These are phyloP conservation scores for Pyrenopolyporus hunteri DNA, from an alignment of 495 filamentous ascomycete species.

Conservation along the genomic window DNA sequence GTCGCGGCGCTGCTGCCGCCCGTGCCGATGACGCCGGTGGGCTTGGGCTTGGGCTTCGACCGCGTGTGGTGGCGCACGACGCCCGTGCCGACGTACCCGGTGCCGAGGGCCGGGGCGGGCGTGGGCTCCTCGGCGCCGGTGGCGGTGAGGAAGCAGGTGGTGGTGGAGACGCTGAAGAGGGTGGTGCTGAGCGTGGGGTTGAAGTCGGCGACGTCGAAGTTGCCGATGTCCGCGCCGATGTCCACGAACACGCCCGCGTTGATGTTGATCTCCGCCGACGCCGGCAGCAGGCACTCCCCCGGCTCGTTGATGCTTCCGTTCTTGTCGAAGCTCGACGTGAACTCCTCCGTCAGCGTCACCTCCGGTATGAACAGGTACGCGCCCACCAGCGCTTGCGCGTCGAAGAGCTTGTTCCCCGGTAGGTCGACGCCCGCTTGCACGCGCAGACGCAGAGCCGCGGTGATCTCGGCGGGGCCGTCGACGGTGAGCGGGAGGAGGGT, in stretches of 20 bases:
- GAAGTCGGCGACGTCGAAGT: conserved; percentile 21
- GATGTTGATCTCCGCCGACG: conserved; percentile 39
- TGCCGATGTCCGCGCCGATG: conserved; percentile 32
- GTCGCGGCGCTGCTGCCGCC: not conserved
- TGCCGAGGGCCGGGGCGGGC: not conserved
- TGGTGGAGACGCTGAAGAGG: conserved; percentile 41
- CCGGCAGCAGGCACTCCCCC: conserved; percentile 35
- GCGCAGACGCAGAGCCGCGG: conserved; percentile 35
- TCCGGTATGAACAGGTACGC: conserved; percentile 40
- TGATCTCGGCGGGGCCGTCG: conserved; percentile 38
- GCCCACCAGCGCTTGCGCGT: conserved; percentile 36
- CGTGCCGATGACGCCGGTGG: not conserved
- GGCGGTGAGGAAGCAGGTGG: conserved; percentile 35
- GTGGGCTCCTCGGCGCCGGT: not conserved
- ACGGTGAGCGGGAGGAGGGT: conserved; percentile 39
- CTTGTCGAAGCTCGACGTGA: conserved; percentile 3
- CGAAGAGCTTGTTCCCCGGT: conserved; percentile 25
- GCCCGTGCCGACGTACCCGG: not conserved
- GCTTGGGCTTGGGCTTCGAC: not conserved
- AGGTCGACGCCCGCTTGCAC: conserved; percentile 38
- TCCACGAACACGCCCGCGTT: conserved; percentile 42
- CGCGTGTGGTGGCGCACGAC: not conserved
- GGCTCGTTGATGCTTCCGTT: conserved; percentile 7
- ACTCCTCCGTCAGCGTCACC: conserved; percentile 31
- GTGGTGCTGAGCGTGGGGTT: conserved; percentile 40